A percentile compares a stretch with the other conserved stretches of the same genome.
These are phyloP conservation scores for Clonostachys sp. DNA, from an alignment of 2,329 filamentous ascomycete species.

Conservation along the genomic window DNA sequence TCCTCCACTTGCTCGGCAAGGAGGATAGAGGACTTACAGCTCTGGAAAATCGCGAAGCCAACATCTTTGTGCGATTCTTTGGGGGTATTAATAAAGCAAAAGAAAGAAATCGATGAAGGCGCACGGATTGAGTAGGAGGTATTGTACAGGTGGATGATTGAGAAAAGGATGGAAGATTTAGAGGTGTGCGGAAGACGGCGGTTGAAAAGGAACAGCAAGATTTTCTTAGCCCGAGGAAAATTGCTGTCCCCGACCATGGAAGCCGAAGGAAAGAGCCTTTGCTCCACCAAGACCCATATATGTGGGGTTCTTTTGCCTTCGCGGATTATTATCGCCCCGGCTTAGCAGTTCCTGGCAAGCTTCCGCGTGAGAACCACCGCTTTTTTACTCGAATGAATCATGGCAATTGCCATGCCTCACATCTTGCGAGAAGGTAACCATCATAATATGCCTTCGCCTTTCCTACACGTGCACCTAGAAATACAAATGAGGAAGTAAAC, in stretches of 20 bases:
- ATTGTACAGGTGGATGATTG: constrained; percentile 15
- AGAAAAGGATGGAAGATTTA: constrained; percentile 10
- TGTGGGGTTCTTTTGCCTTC: constrained; percentile 14
- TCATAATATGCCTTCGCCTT: not conserved
- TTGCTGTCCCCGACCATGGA: constrained; percentile 21
- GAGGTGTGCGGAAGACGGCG: constrained; percentile 4
- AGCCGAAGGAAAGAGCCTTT: constrained; percentile 34
- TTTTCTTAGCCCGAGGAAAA: constrained; percentile 29
- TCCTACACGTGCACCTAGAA: not conserved
- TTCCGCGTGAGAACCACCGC: no score
- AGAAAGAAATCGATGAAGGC: constrained; percentile 23
- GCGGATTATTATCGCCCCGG: constrained; percentile 22
- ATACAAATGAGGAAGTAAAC: no score
- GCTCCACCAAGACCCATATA: constrained; percentile 10
- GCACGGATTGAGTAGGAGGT: constrained; percentile 22
- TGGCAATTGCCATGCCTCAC: not conserved
- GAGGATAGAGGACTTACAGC: constrained; percentile 54
- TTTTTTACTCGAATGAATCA: no score
- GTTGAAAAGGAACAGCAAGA: constrained; percentile 18
- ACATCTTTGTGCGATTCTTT: constrained; percentile 50
- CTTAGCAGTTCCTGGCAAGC: not conserved
- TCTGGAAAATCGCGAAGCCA: constrained; percentile 68
- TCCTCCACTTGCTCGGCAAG: not conserved
- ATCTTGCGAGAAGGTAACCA: not conserved
- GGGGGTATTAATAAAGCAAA: constrained; percentile 27